These are phyloP conservation scores for Trypanosomatidae sp. DNA, from an alignment of 208 protist genomes.

Conservation along the genomic window DNA sequence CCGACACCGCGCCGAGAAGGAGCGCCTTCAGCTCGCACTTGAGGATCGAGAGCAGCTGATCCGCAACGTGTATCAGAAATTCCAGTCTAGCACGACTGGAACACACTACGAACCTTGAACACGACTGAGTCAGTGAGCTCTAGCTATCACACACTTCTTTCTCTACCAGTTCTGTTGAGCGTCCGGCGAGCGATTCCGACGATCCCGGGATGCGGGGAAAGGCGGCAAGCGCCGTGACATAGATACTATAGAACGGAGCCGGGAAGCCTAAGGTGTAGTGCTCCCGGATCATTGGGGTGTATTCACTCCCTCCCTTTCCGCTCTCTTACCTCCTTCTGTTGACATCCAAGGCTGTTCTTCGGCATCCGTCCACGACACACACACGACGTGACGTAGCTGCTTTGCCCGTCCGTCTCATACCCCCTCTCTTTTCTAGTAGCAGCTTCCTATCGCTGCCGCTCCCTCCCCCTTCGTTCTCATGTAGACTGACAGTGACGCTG, in stretches of 20 bases:
- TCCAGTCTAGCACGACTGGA: neutral
- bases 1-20: slow-evolving; percentile 42
- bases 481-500: neutral
- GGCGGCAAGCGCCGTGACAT: neutral
- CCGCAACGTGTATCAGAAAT: slow-evolving; percentile 45
- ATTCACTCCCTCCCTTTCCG: neutral
- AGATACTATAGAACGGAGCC: neutral
- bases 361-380: neutral
- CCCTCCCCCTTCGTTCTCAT: neutral
- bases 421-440: neutral
- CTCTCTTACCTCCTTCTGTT: neutral
- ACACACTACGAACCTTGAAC: neutral
- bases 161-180: neutral
- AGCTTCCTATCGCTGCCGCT: neutral
- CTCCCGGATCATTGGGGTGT: neutral
- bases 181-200: neutral
- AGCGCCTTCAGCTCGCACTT: slow-evolving; percentile 50
- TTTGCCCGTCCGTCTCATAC: neutral
- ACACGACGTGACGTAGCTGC: neutral
- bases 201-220: neutral
- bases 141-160: neutral
- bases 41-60: slow-evolving; percentile 74
- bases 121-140: neutral
- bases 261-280: neutral
- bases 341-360: neutral